Base-by-base conservation (phyloP, 164 flowering plant genomes). In the Chloranthus sessilifolius region DNA sequence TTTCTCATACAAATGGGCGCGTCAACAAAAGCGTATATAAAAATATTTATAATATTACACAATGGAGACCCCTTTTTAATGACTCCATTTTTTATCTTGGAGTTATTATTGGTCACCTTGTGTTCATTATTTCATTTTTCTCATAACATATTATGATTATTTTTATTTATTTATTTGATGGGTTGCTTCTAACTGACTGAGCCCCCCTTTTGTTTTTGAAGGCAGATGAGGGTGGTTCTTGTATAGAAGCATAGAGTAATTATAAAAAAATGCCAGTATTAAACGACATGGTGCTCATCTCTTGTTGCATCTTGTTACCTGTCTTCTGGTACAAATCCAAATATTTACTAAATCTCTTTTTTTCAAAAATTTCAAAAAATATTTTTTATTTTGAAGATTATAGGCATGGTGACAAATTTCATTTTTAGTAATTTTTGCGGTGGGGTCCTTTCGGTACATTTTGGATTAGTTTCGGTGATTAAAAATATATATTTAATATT, bases 11-110 rank as follows among this genome's bases (percentile, higher is more conserved):
- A 34, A 10, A 47, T 12, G 34, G 40, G 30, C 43, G 53, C 4
- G 58, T 60, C 57, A 60, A 37, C 45, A 44, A 28, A 60, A 47
- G 45, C 57, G 19, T 26, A 60, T 35, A 60, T 27, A 5, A 49
- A 48, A 3, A n/a, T 21, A 12, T 7, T 35, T 5, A 42, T 3
- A 5, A 5, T 19, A 14, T 43, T 11, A 33, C 22, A 20, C 54
- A 48, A 31, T 41, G 54, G 47, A 48, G 39, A 48, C 17, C 47
- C 34, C 4, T 4, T 23, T 23, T 0, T 25, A 24, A n/a, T 23
- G 41, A 11, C 17, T 33, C 29, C 14, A 5, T 21, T 17, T 31
- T 8, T 30, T 7, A 8, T 19, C 52, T 16, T 22, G 23, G 7
- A 11, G 28, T 34, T 36, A 7, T n/a, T 12, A 22, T 14, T 3